A percentile compares a stretch with the other conserved stretches of the same genome.
phyloP scores from a whole-genome alignment of 2,329 filamentous ascomycete genomes.

The Colletotrichum musae region DNA sequence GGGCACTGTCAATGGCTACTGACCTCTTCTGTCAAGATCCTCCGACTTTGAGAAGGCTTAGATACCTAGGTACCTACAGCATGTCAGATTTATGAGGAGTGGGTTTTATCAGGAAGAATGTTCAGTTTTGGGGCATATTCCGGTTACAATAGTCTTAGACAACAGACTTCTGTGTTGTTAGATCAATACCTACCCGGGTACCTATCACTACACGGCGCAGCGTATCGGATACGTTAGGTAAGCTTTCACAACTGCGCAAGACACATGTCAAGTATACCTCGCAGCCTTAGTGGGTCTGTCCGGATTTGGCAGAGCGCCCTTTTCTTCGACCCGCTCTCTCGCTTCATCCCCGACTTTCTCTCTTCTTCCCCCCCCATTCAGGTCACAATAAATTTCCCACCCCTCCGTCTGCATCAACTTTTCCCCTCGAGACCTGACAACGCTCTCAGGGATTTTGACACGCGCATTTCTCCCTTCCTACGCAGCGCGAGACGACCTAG shows the following conservation, averaged over 20 bases:
- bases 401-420: slow-evolving; percentile 38
- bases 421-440: slow-evolving; percentile 29
- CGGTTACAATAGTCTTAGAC: no score
- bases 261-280: slow-evolving; percentile 28
- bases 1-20: no score
- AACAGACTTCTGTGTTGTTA: no score
- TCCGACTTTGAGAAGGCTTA: no score
- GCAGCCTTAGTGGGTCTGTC: slow-evolving; percentile 18
- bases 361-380: slow-evolving; percentile 31
- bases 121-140: no score
- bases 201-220: no score
- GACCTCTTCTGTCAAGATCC: no score
- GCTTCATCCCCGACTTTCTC: slow-evolving; percentile 34
- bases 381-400: slow-evolving; percentile 39
- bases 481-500: slow-evolving; percentile 18
- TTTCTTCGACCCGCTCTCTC: slow-evolving; percentile 41
- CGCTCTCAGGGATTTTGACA: slow-evolving; percentile 16
- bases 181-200: no score
- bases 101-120: no score
- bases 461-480: slow-evolving; percentile 20
- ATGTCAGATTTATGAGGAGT: no score
- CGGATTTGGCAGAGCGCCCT: slow-evolving; percentile 28
- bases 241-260: background rate
- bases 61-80: no score
- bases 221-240: slow-evolving; percentile 20